A percentile compares a stretch with the other conserved stretches of the same genome.
These are phyloP conservation scores for Peniophora sp. DNA, from an alignment of 1,284 basidiomycete genomes.

Conservation along the genomic window DNA sequence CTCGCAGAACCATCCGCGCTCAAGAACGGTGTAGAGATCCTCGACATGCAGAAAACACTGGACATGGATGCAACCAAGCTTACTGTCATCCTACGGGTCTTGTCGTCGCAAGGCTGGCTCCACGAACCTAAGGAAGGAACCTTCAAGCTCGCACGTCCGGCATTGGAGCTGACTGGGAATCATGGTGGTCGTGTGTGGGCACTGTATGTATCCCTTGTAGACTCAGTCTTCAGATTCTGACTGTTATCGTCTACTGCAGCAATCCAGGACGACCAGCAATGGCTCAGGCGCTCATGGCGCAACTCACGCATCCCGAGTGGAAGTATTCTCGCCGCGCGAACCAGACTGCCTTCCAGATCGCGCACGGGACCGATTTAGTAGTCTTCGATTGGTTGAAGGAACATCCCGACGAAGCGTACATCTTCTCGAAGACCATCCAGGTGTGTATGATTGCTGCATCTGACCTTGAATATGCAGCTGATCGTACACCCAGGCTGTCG, in stretches of 20 bases:
- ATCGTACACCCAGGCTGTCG: slow-evolving; percentile 4
- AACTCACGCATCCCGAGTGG: slow-evolving; percentile 17
- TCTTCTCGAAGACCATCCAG: slow-evolving; percentile 8
- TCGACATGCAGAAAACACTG: slow-evolving; percentile 12
- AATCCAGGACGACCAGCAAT: slow-evolving; percentile 15
- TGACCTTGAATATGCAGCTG: background rate
- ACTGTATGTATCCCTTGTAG: slow-evolving; percentile 7
- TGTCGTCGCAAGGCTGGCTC: slow-evolving; percentile 17
- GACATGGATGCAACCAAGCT: slow-evolving; percentile 15
- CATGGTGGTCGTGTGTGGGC: slow-evolving; percentile 16
- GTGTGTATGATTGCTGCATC: slow-evolving; percentile 2
- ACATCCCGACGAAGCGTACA: slow-evolving; percentile 5
- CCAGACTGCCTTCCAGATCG: slow-evolving; percentile 17
- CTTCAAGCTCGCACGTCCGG: slow-evolving; percentile 16
- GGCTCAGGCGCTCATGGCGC: slow-evolving; percentile 11
- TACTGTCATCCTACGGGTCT: slow-evolving; percentile 13
- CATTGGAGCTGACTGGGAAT: slow-evolving; percentile 14
- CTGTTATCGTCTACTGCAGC: slow-evolving; percentile 5
- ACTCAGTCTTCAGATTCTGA: background rate
- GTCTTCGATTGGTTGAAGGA: slow-evolving; percentile 14
- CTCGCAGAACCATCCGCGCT: slow-evolving; percentile 10
- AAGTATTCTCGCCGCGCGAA: slow-evolving; percentile 13
- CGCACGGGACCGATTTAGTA: slow-evolving; percentile 13
- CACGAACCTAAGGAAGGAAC: slow-evolving; percentile 12
- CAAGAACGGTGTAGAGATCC: slow-evolving; percentile 9